Evolutionary conservation across 1,139 yeast genomes (phyloP).

Genomic region (Meyerozyma sp.): DNA sequence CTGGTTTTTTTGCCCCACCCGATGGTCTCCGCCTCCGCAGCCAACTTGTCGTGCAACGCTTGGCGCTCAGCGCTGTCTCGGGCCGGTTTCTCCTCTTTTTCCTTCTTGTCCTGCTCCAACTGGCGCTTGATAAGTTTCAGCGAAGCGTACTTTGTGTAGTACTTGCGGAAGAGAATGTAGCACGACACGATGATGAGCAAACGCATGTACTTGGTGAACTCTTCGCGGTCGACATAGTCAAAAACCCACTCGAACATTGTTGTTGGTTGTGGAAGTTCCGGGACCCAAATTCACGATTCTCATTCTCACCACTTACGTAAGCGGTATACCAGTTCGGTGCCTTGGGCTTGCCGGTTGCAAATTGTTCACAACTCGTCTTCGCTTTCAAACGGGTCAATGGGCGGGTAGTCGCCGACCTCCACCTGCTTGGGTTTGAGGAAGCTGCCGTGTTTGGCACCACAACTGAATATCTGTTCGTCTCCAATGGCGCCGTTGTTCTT

Average conservation of each 20-base stretch:
- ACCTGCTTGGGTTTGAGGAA: conserved; percentile 46
- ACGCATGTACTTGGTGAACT: conserved; percentile 34
- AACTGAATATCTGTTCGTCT: conserved; percentile 27
- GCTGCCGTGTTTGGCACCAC: conserved; percentile 41
- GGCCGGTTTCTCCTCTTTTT: conserved; percentile 30
- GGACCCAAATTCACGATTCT: neutral
- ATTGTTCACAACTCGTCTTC: conserved; percentile 25
- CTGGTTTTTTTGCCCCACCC: conserved; percentile 82
- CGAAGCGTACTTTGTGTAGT: conserved; percentile 23
- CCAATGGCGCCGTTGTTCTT: conserved; percentile 39
- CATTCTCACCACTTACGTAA: neutral
- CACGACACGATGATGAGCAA: conserved; percentile 30
- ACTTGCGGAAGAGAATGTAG: conserved; percentile 31
- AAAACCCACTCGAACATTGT: conserved; percentile 30
- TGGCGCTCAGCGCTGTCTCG: conserved; percentile 26
- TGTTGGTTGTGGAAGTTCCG: neutral
- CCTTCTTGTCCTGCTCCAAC: conserved; percentile 42
- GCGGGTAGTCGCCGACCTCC: conserved; percentile 52
- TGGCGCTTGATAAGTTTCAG: conserved; percentile 49
- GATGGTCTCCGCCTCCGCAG: conserved; percentile 44
- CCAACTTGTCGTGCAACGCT: conserved; percentile 25
- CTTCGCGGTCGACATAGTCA: conserved; percentile 31
- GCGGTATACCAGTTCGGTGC: conserved; percentile 2
- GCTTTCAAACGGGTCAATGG: conserved; percentile 34
- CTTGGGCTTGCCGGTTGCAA: neutral